Conservation (phyloP, 2,329 filamentous ascomycete species). For the Aureobasidium pullulans region DNA sequence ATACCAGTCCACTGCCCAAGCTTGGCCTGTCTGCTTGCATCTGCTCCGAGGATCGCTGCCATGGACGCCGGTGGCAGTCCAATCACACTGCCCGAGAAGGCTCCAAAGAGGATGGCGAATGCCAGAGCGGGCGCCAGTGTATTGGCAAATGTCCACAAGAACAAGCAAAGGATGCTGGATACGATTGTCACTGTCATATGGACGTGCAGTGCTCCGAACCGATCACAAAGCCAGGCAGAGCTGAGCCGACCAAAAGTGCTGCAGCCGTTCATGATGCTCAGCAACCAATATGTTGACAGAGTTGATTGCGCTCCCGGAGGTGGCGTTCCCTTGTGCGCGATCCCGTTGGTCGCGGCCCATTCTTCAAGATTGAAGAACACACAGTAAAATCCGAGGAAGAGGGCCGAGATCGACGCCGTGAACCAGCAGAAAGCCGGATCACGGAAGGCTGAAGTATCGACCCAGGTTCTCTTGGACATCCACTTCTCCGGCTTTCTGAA, state of each 20-base stretch:
- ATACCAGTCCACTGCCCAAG: conserved; percentile 47
- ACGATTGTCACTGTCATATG: conserved; percentile 37
- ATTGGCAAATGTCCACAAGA: conserved; percentile 37
- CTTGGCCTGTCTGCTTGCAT: conserved; percentile 27
- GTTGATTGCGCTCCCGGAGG: conserved; percentile 17
- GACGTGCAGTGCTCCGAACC: conserved; percentile 38
- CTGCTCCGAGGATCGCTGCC: conserved; percentile 36
- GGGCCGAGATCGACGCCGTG: conserved; percentile 37
- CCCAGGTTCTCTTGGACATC: conserved; percentile 31
- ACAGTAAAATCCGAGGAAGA: conserved; percentile 47
- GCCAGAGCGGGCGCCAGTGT: conserved; percentile 34
- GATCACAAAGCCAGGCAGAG: conserved; percentile 39
- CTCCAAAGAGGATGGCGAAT: conserved; percentile 43
- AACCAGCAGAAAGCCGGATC: conserved; percentile 39
- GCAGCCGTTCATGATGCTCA: conserved; percentile 43
- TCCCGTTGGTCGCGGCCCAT: conserved; percentile 39
- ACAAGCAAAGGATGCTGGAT: conserved; percentile 35
- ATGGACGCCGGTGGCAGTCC: conserved; percentile 44
- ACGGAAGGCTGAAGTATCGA: conserved; percentile 38
- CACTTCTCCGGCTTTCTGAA: conserved; percentile 34
- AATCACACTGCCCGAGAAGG: conserved; percentile 43
- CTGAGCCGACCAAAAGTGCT: conserved; percentile 41
- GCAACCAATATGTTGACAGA: conserved; percentile 41
- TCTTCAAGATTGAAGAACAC: conserved; percentile 48
- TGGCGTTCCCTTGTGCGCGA: conserved; percentile 30